Conservation (phyloP, 306 rosid genomes). For the Prunus armeniaca region DNA sequence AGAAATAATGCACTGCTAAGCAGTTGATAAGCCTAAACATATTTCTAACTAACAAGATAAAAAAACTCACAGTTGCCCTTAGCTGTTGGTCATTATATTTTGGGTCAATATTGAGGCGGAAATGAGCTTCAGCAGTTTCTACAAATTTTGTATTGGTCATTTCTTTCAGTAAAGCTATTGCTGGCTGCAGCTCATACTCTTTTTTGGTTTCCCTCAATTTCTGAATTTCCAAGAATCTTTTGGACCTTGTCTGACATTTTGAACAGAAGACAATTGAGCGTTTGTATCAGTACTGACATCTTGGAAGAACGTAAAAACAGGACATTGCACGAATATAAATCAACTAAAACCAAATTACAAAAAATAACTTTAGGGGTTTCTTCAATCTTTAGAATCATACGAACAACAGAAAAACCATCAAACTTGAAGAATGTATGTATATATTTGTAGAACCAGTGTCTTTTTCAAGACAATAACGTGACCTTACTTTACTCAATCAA, state of each 20-base stretch:
- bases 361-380: neutral
- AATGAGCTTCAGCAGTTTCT: slow-evolving; percentile 96
- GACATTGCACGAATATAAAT: neutral
- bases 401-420: neutral
- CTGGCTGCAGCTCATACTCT: slow-evolving; percentile 72
- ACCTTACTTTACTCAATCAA: neutral
- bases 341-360: neutral
- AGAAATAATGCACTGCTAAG: slow-evolving; percentile 4
- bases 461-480: neutral
- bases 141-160: slow-evolving; percentile 70
- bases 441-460: neutral
- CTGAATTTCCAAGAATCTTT: slow-evolving; percentile 97
- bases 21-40: slow-evolving; percentile 3
- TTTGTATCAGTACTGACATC: slow-evolving; percentile 1
- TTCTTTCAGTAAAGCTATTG: slow-evolving; percentile 70
- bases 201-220: slow-evolving; percentile 78
- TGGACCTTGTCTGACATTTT: slow-evolving; percentile 63
- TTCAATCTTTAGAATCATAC: neutral
- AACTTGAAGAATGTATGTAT: neutral
- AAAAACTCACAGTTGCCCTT: slow-evolving; percentile 85
- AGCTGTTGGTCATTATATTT: slow-evolving; percentile 96
- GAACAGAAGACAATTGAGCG: slow-evolving; percentile 16
- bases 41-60: slow-evolving; percentile 15
- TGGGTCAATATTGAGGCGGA: slow-evolving; percentile 97
- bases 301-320: neutral